Base-by-base conservation (phyloP, 2,329 filamentous ascomycete genomes). In the Colletotrichum sublineola region DNA sequence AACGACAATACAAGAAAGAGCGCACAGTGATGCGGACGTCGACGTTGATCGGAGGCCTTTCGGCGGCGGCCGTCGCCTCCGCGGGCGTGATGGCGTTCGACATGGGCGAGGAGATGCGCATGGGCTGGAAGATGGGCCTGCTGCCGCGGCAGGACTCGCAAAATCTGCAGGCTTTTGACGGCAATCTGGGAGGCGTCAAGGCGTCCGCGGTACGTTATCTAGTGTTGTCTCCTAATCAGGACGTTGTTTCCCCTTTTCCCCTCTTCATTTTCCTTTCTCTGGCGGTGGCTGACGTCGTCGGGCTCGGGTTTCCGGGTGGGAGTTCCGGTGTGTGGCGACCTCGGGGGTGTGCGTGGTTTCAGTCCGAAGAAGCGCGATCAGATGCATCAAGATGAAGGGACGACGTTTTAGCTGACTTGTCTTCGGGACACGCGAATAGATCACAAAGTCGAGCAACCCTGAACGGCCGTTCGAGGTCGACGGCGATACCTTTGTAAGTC, bases 401-500 rank as follows among this genome's bases (percentile, higher is more conserved):
- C 20, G 50, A 56, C 38, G 24, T 61, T 50, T 64, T 50, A 55
- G 61, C 60, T 73, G 57, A 60, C 31, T 29, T 31, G 5, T 24
- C 12, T 31, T 53, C 5, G 46, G 44, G 18, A 15, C 46, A 3
- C 42, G 40, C 48, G n/a, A 53, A 38, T 67, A 83, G 81, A 84
- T 86, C 68, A 80, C 80, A 14, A 80, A 83, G 65, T 84, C 82
- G 1, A 77, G 75, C n/a, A 78, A 86, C 74, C 72, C 79, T 5
- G 74, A 81, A 24, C 77, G 83, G 52, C 85, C 83, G 2, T 87
- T 84, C 71, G 79, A 80, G 63, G 84, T 86, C 3, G 78, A 81
- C 50, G 84, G 82, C 20, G 80, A 84, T 68, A 86, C 83, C 1
- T 87, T 87, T 75, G 83, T 85, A 75, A 64, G 83, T 78, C 33